Evolutionary conservation across 139 green algal genomes (phyloP).

Genomic region (Chlorella sp.): DNA sequence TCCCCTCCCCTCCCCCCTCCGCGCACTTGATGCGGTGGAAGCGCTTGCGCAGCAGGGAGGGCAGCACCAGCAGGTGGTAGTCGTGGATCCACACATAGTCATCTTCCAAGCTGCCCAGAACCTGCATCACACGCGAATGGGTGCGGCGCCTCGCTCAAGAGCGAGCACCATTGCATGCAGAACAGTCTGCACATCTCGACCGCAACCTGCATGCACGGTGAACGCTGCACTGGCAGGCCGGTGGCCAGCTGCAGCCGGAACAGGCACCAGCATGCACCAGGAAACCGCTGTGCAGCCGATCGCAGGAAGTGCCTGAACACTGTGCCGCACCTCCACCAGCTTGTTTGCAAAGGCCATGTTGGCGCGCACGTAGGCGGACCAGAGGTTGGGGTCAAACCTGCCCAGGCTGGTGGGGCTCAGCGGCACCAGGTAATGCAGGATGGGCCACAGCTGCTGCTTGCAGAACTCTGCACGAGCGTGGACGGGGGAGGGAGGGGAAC

Average conservation of each 20-base stretch:
- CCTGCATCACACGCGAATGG: too few relatives aligned
- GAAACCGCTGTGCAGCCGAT: too few relatives aligned
- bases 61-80: conserved; percentile 99
- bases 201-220: too few relatives aligned
- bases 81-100: conserved; percentile 99
- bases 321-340: conserved; percentile 68
- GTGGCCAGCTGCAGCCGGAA: too few relatives aligned
- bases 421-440: conserved; percentile 98
- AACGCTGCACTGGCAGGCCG: too few relatives aligned
- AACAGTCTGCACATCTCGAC: too few relatives aligned
- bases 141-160: too few relatives aligned
- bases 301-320: too few relatives aligned
- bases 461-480: conserved; percentile 95
- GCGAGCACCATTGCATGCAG: too few relatives aligned
- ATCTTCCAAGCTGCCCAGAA: conserved; percentile 69
- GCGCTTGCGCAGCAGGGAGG: conserved; percentile 89
- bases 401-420: conserved; percentile 74
- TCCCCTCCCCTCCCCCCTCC: background rate
- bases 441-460: conserved; percentile 98
- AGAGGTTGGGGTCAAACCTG: conserved; percentile 91
- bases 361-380: conserved; percentile 96
- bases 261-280: too few relatives aligned
- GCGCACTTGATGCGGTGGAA: conserved; percentile 72
- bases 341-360: conserved; percentile 95
- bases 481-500: too few relatives aligned